Evolutionary conservation across 352 stramenopile genomes (phyloP).

Genomic region (Globisporangium cylindrosporum): DNA sequence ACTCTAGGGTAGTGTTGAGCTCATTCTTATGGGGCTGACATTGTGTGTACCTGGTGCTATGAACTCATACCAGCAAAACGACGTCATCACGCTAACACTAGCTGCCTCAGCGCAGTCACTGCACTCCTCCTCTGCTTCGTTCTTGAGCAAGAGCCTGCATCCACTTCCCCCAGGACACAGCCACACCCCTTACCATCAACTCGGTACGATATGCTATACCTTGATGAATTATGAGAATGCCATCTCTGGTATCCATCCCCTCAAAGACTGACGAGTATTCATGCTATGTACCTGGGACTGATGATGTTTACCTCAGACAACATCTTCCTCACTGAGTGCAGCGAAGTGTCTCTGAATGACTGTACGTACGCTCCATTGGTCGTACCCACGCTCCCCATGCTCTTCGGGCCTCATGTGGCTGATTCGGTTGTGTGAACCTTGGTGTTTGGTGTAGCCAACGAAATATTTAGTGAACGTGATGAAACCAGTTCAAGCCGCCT

Average conservation of each 20-base stretch:
- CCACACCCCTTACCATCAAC: neutral
- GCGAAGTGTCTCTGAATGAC: neutral
- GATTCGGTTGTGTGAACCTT: neutral
- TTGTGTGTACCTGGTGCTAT: neutral
- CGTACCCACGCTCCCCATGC: neutral
- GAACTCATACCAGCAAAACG: constrained; percentile 9
- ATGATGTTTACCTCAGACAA: neutral
- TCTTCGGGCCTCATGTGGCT: no score
- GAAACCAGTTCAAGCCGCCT: neutral
- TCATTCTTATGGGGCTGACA: no score
- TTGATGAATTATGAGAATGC: no score
- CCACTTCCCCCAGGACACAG: neutral
- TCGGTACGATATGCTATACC: neutral
- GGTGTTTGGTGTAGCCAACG: neutral
- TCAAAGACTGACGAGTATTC: no score
- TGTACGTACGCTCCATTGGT: neutral
- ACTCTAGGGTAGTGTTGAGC: no score
- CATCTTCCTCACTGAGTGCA: neutral
- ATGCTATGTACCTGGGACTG: neutral
- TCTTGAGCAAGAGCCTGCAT: constrained; percentile 8
- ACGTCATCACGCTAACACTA: constrained; percentile 3
- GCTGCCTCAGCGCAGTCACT: constrained; percentile 14
- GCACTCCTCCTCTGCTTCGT: constrained; percentile 4
- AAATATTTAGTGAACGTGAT: neutral
- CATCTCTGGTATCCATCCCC: no score